Conservation (phyloP, 176 grass and related monocot species). For the Thinopyrum elongatum region DNA sequence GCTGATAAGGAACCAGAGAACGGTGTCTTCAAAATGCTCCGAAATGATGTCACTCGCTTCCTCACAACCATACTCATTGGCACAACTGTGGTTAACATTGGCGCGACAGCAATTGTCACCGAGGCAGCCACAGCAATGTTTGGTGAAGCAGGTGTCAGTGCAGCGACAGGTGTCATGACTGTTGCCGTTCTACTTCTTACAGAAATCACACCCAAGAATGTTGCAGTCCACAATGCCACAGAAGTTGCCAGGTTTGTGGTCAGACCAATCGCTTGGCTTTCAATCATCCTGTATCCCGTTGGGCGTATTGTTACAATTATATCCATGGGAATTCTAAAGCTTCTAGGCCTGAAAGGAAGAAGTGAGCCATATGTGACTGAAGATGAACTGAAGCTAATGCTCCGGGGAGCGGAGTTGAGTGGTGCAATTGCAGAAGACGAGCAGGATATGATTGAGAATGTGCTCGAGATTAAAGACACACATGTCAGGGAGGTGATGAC, state of each 20-base stretch:
- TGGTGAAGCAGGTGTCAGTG: slow-evolving; percentile 93
- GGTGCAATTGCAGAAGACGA: slow-evolving; percentile 98
- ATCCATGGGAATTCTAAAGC: slow-evolving; percentile 96
- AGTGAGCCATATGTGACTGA: slow-evolving; percentile 99
- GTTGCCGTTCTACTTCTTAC: slow-evolving; percentile 91
- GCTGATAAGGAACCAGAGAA: slow-evolving; percentile 98
- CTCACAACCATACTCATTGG: slow-evolving; percentile 98
- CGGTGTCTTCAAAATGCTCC: slow-evolving; percentile 98
- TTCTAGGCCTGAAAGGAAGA: slow-evolving; percentile 92
- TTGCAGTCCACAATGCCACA: slow-evolving; percentile 91
- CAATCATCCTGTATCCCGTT: slow-evolving; percentile 89
- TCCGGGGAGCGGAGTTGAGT: slow-evolving; percentile 92
- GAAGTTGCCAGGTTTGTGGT: slow-evolving; percentile 96
- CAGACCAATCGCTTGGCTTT: slow-evolving; percentile 97
- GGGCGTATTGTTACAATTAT: slow-evolving; percentile 86
- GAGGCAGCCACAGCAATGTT: slow-evolving; percentile 96
- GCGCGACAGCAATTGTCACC: slow-evolving; percentile 89
- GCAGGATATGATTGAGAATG: slow-evolving; percentile 99
- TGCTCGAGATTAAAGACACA: slow-evolving; percentile 98
- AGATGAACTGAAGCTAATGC: slow-evolving; percentile 97
- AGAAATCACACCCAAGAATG: slow-evolving; percentile 97
- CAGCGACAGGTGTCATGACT: slow-evolving; percentile 97
- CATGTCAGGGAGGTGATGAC: slow-evolving; percentile 98
- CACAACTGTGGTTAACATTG: slow-evolving; percentile 98
- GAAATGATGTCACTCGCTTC: slow-evolving; percentile 89